Evolutionary conservation across 345 rosid species (phyloP).

Genomic region (Pistacia atlantica): DNA sequence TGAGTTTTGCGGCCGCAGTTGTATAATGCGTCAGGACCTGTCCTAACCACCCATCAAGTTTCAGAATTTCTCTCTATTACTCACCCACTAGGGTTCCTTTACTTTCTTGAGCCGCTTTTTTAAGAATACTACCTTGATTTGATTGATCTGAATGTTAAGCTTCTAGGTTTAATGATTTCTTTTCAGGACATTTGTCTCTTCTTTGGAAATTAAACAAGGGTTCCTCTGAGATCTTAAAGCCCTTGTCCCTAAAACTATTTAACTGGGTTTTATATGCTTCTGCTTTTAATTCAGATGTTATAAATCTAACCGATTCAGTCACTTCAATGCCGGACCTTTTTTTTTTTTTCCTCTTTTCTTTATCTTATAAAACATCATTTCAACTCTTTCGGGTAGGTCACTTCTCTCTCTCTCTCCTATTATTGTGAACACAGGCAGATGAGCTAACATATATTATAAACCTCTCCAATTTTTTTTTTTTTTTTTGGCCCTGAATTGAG

Average conservation of each 20-base stretch:
- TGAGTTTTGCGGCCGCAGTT: conserved; percentile 42
- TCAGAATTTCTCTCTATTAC: not conserved
- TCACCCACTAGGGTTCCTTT: conserved; percentile 9
- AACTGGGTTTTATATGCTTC: conserved; percentile 32
- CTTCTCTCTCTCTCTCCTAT: conserved; percentile 18
- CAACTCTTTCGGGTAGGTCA: not conserved
- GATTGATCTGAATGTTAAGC: conserved; percentile 54
- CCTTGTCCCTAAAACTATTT: conserved; percentile 15
- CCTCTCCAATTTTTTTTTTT: no score
- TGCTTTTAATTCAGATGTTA: conserved; percentile 14
- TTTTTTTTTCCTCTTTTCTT: not conserved
- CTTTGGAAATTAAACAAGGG: conserved; percentile 12
- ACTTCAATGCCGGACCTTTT: conserved; percentile 40
- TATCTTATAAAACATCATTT: conserved; percentile 25
- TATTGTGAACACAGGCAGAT: conserved; percentile 2
- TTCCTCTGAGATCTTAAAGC: conserved; percentile 20
- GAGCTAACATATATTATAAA: no score
- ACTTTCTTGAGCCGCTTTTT: conserved; percentile 18
- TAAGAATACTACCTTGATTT: not conserved
- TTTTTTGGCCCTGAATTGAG: not conserved
- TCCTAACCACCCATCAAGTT: not conserved
- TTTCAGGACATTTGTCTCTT: conserved; percentile 37
- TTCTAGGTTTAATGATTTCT: conserved; percentile 46
- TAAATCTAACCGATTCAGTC: conserved; percentile 44
- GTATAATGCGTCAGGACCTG: conserved; percentile 26